These are phyloP conservation scores for Ophiostoma piceae DNA, from an alignment of 2,329 filamentous ascomycete genomes.

Conservation along the genomic window DNA sequence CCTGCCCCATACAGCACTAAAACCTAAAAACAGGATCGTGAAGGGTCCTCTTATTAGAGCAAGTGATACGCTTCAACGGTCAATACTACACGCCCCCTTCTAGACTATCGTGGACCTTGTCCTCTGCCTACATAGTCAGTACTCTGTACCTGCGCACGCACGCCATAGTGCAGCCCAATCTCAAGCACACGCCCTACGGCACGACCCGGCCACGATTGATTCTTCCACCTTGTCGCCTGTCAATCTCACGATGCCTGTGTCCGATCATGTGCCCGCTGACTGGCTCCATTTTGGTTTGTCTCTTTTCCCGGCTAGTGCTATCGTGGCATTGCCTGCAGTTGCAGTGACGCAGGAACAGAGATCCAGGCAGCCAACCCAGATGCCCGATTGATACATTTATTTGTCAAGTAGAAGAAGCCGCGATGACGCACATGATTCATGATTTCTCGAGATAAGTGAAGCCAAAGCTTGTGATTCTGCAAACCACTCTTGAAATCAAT, in stretches of 20 bases:
- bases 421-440: background rate
- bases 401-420: background rate
- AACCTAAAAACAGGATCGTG: constrained; percentile 17
- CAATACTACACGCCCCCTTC: background rate
- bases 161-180: background rate
- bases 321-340: background rate
- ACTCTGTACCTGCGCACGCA: background rate
- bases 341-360: background rate
- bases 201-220: constrained; percentile 1
- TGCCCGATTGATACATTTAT: background rate
- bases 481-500: background rate
- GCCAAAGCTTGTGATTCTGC: too few species aligned
- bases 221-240: constrained; percentile 2
- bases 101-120: constrained; percentile 8
- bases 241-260: constrained; percentile 6
- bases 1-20: background rate
- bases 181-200: background rate
- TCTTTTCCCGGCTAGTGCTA: background rate
- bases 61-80: background rate
- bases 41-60: constrained; percentile 13
- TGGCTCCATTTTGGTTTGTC: background rate
- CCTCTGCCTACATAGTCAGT: too few species aligned
- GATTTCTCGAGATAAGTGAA: background rate
- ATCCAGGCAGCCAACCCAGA: background rate
- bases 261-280: background rate